Base-by-base conservation (phyloP, 2,329 filamentous ascomycete species). In the Didymella glomerata region DNA sequence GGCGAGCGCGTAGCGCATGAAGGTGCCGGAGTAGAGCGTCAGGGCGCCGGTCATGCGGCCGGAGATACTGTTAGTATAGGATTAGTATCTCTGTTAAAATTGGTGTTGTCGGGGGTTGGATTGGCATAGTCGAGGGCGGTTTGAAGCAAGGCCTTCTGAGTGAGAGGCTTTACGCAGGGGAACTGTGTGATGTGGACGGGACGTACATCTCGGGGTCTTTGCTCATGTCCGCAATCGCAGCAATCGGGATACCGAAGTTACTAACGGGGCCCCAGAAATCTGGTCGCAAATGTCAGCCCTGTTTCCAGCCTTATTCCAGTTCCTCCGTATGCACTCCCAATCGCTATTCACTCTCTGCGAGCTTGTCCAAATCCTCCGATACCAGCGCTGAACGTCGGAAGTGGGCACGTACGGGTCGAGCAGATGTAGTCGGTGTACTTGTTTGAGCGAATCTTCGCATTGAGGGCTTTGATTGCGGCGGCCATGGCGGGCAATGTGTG, bases 1-100 rank as follows among this genome's bases (percentile, higher is more conserved):
- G 61, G 87, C 86, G 62, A 89, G 74, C 58, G 87, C 79, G 79
- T 89, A 89, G 74, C 87, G 86, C 86, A 88, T 88, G 79, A 89
- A 89, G 58, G 85, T 86, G 46, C 75, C 85, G 24, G 84, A 85
- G 81, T 89, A 89, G 74, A 86, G 73, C 65, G 82, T 79, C 27
- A 89, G 81, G 45, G 86, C 85, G 68, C 77, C 79, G 56, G 87
- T 89, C 85, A 89, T 88, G 65, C 80, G 79, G 63, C 86, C 87
- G 63, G 86, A 89, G 76, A 89, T 88, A 69, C 86, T 89, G 61
- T 50, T 6, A 32, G 14, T 6, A 16, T 30, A n/a, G n/a, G n/a
- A n/a, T n/a, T n/a, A n/a, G n/a, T n/a, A n/a, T n/a, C n/a, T n/a
- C 86, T 89, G 61, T 50, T 6, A 32, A 10, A 1, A 16, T 30